Evolutionary conservation across 305 asterid genomes (phyloP).

Genomic region (Fraxinus dipetala): DNA sequence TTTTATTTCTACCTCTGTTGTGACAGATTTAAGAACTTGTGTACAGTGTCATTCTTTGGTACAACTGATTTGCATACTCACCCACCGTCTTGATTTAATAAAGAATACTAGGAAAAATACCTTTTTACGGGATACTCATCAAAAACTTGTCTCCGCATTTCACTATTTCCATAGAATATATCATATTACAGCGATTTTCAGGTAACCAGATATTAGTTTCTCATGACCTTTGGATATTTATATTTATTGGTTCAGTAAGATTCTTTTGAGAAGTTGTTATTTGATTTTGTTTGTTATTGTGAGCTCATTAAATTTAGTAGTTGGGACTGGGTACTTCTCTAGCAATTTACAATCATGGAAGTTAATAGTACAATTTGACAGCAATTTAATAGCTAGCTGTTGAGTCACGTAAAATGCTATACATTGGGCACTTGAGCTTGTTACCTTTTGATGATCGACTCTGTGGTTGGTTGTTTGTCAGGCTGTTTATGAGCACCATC

Average conservation of each 20-base stretch:
- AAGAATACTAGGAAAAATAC: neutral
- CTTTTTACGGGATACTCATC: neutral
- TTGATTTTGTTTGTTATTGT: neutral
- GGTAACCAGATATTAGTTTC: neutral
- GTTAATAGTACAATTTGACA: neutral
- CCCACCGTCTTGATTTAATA: neutral
- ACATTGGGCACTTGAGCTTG: neutral
- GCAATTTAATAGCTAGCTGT: neutral
- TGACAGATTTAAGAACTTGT: neutral
- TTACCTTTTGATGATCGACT: constrained; percentile 6
- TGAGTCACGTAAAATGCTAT: neutral
- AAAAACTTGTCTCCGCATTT: neutral
- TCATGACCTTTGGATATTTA: neutral
- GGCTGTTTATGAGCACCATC: constrained; percentile 98
- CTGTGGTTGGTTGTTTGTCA: constrained; percentile 27
- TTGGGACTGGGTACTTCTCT: neutral
- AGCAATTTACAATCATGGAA: neutral
- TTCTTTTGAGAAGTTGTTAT: neutral
- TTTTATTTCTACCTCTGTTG: neutral
- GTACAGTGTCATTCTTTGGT: neutral
- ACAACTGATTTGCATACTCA: neutral
- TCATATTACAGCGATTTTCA: neutral
- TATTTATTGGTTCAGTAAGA: neutral
- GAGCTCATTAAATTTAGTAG: neutral
- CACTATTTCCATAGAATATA: neutral